Conservation (phyloP, 2,329 filamentous ascomycete genomes). For the Achaetomium macrosporum region DNA sequence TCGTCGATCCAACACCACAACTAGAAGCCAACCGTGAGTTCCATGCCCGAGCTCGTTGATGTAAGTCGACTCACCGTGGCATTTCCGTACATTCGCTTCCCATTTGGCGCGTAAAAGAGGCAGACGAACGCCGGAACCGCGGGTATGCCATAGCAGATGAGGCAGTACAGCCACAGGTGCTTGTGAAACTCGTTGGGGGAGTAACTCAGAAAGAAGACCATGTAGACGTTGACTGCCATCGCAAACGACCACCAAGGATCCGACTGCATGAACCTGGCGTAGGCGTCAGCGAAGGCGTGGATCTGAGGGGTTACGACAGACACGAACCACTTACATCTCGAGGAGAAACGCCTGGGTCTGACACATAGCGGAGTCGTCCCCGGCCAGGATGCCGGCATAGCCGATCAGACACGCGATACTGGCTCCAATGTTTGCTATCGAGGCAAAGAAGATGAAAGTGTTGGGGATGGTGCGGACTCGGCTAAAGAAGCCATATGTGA, state of each 20-base stretch:
- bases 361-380: slow-evolving; percentile 52
- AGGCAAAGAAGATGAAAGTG: slow-evolving; percentile 57
- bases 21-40: slow-evolving; percentile 30
- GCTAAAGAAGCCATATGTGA: slow-evolving; percentile 46
- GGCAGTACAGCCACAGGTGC: slow-evolving; percentile 65
- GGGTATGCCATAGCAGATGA: slow-evolving; percentile 66
- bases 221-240: slow-evolving; percentile 77
- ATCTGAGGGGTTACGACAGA: neutral
- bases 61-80: slow-evolving; percentile 43
- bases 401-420: slow-evolving; percentile 66
- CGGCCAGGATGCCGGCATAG: slow-evolving; percentile 53
- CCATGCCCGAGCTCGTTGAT: neutral
- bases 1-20: slow-evolving; percentile 58
- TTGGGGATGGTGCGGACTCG: slow-evolving; percentile 54
- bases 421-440: slow-evolving; percentile 53
- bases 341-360: slow-evolving; percentile 56
- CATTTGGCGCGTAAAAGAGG: slow-evolving; percentile 34
- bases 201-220: slow-evolving; percentile 58
- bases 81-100: slow-evolving; percentile 42
- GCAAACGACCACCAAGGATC: slow-evolving; percentile 73
- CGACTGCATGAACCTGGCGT: slow-evolving; percentile 65
- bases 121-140: slow-evolving; percentile 61
- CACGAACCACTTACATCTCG: slow-evolving; percentile 55
- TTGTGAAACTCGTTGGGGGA: slow-evolving; percentile 63
- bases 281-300: neutral